Evolutionary conservation across 148 eudicot species (phyloP).

Genomic region (Beta vulgaris): DNA sequence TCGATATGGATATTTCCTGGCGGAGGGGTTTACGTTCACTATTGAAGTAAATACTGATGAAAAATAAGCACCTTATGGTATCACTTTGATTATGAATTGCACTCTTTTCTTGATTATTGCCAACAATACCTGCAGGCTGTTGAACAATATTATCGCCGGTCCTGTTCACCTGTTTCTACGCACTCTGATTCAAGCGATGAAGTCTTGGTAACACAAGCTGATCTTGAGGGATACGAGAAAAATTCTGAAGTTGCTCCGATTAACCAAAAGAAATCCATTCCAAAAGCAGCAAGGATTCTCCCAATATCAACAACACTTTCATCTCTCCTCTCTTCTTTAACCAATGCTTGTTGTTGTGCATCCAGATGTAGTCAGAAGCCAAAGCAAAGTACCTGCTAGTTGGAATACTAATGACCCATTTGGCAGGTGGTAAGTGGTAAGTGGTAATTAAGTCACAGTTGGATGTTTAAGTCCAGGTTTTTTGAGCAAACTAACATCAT

Average conservation of each 20-base stretch:
- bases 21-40: not conserved
- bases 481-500: too few species aligned
- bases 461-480: too few species aligned
- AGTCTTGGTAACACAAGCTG: conserved; percentile 16
- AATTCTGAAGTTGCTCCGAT: not conserved
- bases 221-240: conserved; percentile 21
- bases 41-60: not conserved
- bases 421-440: too few species aligned
- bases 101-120: not conserved
- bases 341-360: conserved; percentile 13
- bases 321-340: conserved; percentile 8
- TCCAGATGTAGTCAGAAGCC: not conserved
- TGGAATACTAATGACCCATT: too few species aligned
- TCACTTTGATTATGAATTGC: not conserved
- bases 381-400: not conserved
- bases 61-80: not conserved
- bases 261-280: not conserved
- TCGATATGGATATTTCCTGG: too few species aligned
- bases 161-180: conserved; percentile 18
- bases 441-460: too few species aligned
- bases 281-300: not conserved
- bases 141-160: conserved; percentile 51
- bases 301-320: conserved; percentile 13
- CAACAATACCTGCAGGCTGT: conserved; percentile 47
- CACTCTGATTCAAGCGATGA: conserved; percentile 10